phyloP scores from a whole-genome alignment of 495 filamentous ascomycete species.

The Haplographium delicatum region DNA sequence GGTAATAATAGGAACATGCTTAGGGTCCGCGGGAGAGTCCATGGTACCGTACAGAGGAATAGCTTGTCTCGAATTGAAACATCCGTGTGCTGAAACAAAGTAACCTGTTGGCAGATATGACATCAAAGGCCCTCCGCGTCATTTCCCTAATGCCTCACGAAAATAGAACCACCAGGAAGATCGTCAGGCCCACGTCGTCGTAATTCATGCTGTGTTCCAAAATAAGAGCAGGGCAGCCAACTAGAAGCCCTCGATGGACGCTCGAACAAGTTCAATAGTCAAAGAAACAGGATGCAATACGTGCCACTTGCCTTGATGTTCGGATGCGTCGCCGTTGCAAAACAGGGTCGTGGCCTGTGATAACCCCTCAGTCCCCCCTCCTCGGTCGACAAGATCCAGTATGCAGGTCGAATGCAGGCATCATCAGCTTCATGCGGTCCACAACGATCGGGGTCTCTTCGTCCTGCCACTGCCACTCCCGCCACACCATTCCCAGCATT shows the following conservation, averaged over 20 bases:
- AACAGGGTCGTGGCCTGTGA: neutral
- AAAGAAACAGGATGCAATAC: too few species aligned
- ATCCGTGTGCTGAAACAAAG: neutral
- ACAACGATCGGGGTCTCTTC: too few species aligned
- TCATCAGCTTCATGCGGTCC: neutral
- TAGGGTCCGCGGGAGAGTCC: too few species aligned
- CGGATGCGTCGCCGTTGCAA: neutral
- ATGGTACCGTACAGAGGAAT: too few species aligned
- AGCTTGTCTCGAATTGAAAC: constrained; percentile 1
- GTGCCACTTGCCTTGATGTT: neutral
- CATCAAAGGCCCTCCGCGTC: neutral
- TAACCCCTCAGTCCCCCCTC: neutral
- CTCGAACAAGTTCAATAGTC: too few species aligned
- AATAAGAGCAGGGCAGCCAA: too few species aligned
- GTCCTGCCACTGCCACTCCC: neutral
- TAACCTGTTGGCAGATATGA: too few species aligned
- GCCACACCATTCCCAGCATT: neutral
- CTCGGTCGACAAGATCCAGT: too few species aligned
- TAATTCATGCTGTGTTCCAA: neutral
- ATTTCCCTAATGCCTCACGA: neutral
- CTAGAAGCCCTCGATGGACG: too few species aligned
- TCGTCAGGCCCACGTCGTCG: neutral
- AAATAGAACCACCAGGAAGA: too few species aligned
- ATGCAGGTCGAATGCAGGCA: too few species aligned
- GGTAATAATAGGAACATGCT: too few species aligned